Evolutionary conservation across 1,284 basidiomycete genomes (phyloP).

Genomic region (Wolfiporia cocos): DNA sequence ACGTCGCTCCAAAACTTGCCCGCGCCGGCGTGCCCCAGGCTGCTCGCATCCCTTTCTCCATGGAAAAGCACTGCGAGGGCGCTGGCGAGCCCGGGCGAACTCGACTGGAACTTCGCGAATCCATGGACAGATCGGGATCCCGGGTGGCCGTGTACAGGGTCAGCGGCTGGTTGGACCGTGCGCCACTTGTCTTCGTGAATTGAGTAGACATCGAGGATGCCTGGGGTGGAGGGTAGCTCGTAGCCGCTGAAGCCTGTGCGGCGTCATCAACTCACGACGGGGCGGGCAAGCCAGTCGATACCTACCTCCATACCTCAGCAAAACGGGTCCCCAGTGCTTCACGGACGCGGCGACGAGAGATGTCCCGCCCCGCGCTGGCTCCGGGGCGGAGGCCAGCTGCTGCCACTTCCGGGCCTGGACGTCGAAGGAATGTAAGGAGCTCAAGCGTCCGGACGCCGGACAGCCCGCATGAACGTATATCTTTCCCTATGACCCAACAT

Average conservation of each 20-base stretch:
- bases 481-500: conserved; percentile 19
- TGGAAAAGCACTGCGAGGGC: conserved; percentile 25
- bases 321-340: conserved; percentile 4
- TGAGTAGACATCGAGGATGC: conserved; percentile 25
- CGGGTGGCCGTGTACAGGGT: conserved; percentile 17
- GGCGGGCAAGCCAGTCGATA: too few relatives aligned
- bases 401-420: conserved; percentile 26
- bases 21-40: conserved; percentile 26
- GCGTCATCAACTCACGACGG: not conserved
- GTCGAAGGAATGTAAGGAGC: conserved; percentile 31
- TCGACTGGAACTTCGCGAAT: conserved; percentile 16
- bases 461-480: conserved; percentile 40
- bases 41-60: conserved; percentile 28
- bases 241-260: conserved; percentile 26
- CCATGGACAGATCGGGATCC: conserved; percentile 25
- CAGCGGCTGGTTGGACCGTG: conserved; percentile 16
- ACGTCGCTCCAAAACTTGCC: conserved; percentile 30
- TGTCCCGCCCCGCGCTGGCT: conserved; percentile 31
- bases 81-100: conserved; percentile 6
- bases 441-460: conserved; percentile 28
- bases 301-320: conserved; percentile 19
- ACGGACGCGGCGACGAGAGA: conserved; percentile 18
- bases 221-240: conserved; percentile 22
- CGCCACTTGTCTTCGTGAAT: conserved; percentile 18
- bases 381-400: conserved; percentile 29